Conservation (phyloP, 2,329 filamentous ascomycete species). For the Trichophyton schoenleinii region DNA sequence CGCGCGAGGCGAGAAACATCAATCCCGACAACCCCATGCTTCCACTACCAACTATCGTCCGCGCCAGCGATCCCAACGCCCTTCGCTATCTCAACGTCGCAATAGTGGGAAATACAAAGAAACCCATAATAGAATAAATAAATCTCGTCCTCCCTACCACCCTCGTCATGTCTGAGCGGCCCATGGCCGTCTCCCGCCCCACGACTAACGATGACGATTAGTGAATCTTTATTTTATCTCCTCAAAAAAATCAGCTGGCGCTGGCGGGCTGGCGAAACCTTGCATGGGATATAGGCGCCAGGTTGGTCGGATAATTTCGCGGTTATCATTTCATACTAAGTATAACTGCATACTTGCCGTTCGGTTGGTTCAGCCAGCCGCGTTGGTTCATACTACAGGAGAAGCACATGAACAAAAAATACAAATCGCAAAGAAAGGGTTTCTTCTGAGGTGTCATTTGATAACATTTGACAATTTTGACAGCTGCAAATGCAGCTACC, state of each 20-base stretch:
- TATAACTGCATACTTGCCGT: not conserved
- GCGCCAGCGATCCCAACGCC: slow-evolving; percentile 58
- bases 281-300: not conserved
- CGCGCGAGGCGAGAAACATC: slow-evolving; percentile 79
- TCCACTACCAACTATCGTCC: slow-evolving; percentile 71
- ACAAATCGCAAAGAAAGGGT: not conserved
- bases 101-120: slow-evolving; percentile 49
- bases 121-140: slow-evolving; percentile 49
- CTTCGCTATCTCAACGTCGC: slow-evolving; percentile 49
- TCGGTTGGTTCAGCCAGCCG: not conserved
- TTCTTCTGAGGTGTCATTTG: not conserved
- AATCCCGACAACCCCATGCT: slow-evolving; percentile 85
- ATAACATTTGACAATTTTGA: not conserved
- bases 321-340: not conserved
- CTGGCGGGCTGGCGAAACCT: not conserved
- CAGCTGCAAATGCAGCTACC: no score
- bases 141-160: no score
- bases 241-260: not conserved
- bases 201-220: not conserved
- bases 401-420: not conserved
- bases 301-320: not conserved
- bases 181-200: not conserved
- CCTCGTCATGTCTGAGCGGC: not conserved
- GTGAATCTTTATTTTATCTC: not conserved
- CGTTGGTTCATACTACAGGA: not conserved